Evolutionary conservation across 2,329 filamentous ascomycete genomes (phyloP).

Genomic region (Thielaviopsis ethacetica): DNA sequence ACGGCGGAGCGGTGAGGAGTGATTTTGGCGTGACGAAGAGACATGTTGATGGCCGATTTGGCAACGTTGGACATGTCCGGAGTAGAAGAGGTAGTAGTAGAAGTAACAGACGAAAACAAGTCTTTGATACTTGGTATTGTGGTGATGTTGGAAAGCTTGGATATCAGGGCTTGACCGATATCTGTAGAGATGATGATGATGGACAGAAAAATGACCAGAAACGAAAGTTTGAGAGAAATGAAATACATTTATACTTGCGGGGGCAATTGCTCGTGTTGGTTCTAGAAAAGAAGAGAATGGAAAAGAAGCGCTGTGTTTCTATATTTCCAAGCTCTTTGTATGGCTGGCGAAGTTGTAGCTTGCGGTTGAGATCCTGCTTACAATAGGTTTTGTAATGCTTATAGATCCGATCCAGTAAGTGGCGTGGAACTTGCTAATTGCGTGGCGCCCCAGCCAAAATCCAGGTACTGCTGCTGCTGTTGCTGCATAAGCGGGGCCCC

Average conservation of each 20-base stretch:
- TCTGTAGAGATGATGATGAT: conserved; percentile 20
- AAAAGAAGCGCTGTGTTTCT: neutral
- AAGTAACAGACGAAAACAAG: conserved; percentile 10
- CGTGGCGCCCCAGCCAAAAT: neutral
- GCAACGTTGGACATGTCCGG: conserved; percentile 20
- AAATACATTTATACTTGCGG: conserved; percentile 25
- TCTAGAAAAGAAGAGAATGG: neutral
- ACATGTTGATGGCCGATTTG: conserved; percentile 33
- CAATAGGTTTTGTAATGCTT: conserved; percentile 4
- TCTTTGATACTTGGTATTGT: conserved; percentile 15
- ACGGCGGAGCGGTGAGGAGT: conserved; percentile 53
- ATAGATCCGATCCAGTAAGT: neutral
- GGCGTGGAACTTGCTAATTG: neutral
- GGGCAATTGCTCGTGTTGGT: neutral
- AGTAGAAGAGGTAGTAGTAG: conserved; percentile 10
- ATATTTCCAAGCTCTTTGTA: neutral
- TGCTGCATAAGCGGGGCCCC: neutral
- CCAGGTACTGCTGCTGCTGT: neutral
- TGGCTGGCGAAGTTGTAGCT: neutral
- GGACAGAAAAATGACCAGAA: conserved; percentile 23
- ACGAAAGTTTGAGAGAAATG: conserved; percentile 18
- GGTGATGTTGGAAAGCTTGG: neutral
- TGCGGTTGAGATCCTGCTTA: neutral
- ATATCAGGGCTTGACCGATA: conserved; percentile 12
- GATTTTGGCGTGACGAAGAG: conserved; percentile 53